Evolutionary conservation across 2,329 filamentous ascomycete genomes (phyloP).

Genomic region (Hypomyces rosellus): DNA sequence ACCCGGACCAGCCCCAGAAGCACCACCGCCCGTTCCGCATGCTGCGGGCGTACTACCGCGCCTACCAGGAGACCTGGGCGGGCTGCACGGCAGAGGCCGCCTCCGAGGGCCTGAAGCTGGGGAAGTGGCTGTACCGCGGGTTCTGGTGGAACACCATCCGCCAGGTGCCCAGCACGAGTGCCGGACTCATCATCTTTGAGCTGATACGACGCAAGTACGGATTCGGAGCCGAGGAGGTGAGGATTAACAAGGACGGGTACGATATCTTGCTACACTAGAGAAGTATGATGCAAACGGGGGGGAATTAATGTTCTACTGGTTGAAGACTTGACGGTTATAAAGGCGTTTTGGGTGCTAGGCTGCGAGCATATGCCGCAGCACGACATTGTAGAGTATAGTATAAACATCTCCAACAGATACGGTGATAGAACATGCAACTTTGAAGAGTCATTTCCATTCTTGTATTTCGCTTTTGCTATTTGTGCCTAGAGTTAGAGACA

Average conservation of each 20-base stretch:
- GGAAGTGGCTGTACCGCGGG: constrained; percentile 61
- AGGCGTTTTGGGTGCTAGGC: no score
- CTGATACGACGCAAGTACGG: constrained; percentile 68
- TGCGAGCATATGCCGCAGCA: no score
- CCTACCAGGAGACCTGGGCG: constrained; percentile 61
- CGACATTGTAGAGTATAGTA: no score
- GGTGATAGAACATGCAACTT: no score
- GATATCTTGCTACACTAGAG: constrained; percentile 54
- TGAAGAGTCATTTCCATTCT: no score
- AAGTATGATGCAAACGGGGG: background rate
- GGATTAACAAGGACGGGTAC: constrained; percentile 62
- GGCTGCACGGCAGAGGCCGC: constrained; percentile 54
- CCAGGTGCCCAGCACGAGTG: constrained; percentile 71
- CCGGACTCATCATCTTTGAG: constrained; percentile 74
- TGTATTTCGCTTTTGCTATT: no score
- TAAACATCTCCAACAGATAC: no score
- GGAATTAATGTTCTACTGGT: no score
- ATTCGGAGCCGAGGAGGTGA: constrained; percentile 52
- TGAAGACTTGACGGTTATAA: no score
- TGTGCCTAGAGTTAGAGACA: no score
- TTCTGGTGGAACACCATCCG: constrained; percentile 68
- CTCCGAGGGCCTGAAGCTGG: constrained; percentile 48
- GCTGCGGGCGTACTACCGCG: constrained; percentile 60
- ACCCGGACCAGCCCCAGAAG: constrained; percentile 22
- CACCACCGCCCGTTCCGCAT: constrained; percentile 42